These are phyloP conservation scores for Mucor sp. DNA, from an alignment of 371 early-diverging fungal genomes.

Conservation along the genomic window DNA sequence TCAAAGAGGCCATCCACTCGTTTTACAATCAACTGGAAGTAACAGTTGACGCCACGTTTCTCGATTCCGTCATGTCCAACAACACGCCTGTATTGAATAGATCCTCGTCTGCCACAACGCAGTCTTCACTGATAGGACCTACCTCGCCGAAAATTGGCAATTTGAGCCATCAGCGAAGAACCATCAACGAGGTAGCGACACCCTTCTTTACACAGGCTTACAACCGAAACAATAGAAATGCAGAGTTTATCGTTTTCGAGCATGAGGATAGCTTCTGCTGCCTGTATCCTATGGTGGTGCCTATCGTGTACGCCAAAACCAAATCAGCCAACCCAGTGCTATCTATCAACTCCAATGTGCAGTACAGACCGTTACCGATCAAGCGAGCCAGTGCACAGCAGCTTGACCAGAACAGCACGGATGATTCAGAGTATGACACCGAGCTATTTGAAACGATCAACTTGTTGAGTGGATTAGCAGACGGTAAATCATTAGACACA, in stretches of 20 bases:
- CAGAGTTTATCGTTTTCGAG: constrained; percentile 46
- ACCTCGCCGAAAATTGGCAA: constrained; percentile 32
- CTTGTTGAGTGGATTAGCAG: constrained; percentile 56
- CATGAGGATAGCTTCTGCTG: constrained; percentile 56
- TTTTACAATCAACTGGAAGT: constrained; percentile 61
- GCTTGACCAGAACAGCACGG: constrained; percentile 13
- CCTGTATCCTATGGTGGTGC: constrained; percentile 58
- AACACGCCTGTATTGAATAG: constrained; percentile 13
- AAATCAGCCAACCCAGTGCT: constrained; percentile 33
- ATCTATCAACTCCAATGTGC: constrained; percentile 50
- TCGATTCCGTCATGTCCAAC: constrained; percentile 24
- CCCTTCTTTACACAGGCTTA: constrained; percentile 61
- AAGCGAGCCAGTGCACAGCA: constrained; percentile 19
- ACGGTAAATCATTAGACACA: constrained; percentile 37
- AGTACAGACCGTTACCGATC: constrained; percentile 50
- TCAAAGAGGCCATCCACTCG: constrained; percentile 27
- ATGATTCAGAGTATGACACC: constrained; percentile 53
- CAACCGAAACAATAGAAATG: constrained; percentile 52
- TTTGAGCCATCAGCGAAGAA: constrained; percentile 6
- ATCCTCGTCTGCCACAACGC: constrained; percentile 25
- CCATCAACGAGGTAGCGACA: constrained; percentile 31
- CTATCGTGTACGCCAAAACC: constrained; percentile 58
- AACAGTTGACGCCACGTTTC: constrained; percentile 61
- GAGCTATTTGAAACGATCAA: constrained; percentile 65
- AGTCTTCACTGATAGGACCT: constrained; percentile 29